Conservation (phyloP, 352 stramenopile species). For the Thraustotheca clavata region DNA sequence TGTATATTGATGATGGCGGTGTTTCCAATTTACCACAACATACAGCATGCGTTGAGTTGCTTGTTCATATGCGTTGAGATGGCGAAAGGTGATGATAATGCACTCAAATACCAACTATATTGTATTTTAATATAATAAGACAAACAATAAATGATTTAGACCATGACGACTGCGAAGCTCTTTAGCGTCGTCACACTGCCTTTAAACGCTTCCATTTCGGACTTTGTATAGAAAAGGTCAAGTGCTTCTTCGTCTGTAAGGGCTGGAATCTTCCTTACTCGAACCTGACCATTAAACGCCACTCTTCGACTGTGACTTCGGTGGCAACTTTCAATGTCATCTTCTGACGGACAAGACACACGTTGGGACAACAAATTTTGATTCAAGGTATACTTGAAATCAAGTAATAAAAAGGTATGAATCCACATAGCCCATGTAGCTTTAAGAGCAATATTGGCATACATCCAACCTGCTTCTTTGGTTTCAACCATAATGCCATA, state of each 20-base stretch:
- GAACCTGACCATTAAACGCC: conserved; percentile 5
- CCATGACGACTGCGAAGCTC: neutral
- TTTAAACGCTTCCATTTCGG: conserved; percentile 6
- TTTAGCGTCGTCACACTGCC: conserved; percentile 5
- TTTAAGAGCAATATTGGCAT: conserved; percentile 5
- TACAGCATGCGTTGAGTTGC: too few species aligned
- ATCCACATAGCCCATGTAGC: conserved; percentile 17
- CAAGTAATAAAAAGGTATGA: conserved; percentile 10
- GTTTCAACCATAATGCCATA: conserved; percentile 18
- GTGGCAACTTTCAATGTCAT: neutral
- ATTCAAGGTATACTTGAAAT: neutral
- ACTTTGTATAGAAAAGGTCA: conserved; percentile 12
- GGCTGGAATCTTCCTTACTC: conserved; percentile 14
- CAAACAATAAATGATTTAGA: neutral
- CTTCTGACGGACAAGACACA: neutral
- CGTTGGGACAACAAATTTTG: neutral
- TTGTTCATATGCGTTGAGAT: too few species aligned
- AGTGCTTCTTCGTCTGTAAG: conserved; percentile 9
- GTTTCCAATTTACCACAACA: too few species aligned
- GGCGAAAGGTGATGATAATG: too few species aligned
- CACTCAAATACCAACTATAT: too few species aligned
- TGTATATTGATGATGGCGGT: too few species aligned
- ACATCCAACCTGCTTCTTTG: conserved; percentile 15
- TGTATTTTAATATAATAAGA: too few species aligned
- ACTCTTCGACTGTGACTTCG: neutral